Evolutionary conservation across 2,329 filamentous ascomycete species (phyloP), one percentile per base, ranked within the genome.

Genomic region (Penicillium sp.): DNA sequence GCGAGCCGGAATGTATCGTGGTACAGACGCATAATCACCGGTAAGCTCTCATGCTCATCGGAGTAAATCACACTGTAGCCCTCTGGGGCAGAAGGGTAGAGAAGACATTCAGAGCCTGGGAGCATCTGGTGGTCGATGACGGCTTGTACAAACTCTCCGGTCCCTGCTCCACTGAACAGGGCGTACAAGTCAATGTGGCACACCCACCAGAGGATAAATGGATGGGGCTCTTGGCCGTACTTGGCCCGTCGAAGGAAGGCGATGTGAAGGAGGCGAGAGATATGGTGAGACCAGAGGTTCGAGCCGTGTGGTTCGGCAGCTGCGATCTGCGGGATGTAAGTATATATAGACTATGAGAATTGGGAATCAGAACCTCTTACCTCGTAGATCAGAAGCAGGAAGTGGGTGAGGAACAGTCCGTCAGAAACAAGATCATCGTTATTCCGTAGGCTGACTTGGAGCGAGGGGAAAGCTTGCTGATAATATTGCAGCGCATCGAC

Each of bases 341-440:
- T 70, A 68, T 11, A 68, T 11, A 34, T 29, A 31, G 27, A 23
- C 13, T 33, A 8, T 13, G 52, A 16, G 6, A n/a, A 60, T 58
- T 16, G 7, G 16, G 5, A 11, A 67, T 5, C 13, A 6, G 9
- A 9, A 27, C 11, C 16, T 60, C 74, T 68, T 58, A 83, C 80
- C 71, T 85, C 83, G 65, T 84, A 84, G 21, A 84, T 70, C 33
- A 84, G 75, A 8, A 85, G 75, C 4, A 85, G 70, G 59, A 84
- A 84, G 66, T 85, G 82, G 2, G 82, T 81, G 29, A 84, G 75
- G 57, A 85, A 80, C 25, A 81, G 75, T n/a, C 81, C 82, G 64
- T 85, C 81, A 0, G 81, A 83, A 19, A 79, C 75, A n/a, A 84
- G 70, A 62, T 85, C 80, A 45, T 80, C 74, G 13, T 77, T 72